Conservation (phyloP, 106 monocot genomes). For the Dendrobium nobile region DNA sequence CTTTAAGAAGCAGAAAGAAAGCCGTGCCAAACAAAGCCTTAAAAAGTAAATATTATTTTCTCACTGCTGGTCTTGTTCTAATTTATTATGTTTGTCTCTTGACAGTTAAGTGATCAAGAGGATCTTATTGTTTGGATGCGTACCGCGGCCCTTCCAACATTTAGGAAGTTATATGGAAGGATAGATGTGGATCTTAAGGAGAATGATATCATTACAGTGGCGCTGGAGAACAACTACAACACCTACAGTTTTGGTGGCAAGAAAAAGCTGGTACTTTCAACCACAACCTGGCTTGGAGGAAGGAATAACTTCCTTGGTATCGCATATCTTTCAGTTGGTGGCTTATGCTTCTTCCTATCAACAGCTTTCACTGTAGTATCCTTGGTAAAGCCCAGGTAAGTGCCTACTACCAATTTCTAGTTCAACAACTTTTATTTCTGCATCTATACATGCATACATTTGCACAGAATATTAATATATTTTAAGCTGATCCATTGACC, state of each 20-base stretch:
- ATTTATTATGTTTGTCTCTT: background rate
- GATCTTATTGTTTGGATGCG: conserved; percentile 75
- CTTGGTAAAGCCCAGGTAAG: conserved; percentile 50
- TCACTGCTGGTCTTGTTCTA: too few relatives aligned
- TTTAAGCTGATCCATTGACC: too few relatives aligned
- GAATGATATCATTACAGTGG: conserved; percentile 40
- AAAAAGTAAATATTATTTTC: too few relatives aligned
- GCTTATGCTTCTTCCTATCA: conserved; percentile 46
- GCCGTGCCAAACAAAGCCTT: too few relatives aligned
- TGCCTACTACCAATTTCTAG: background rate
- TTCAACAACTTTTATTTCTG: too few relatives aligned
- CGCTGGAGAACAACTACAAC: conserved; percentile 48
- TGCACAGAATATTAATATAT: too few relatives aligned
- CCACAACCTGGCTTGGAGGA: conserved; percentile 61
- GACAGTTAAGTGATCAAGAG: conserved; percentile 52
- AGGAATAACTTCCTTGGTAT: conserved; percentile 59
- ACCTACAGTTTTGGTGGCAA: conserved; percentile 58
- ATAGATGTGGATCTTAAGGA: conserved; percentile 47
- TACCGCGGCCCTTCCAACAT: conserved; percentile 60
- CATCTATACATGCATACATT: too few relatives aligned
- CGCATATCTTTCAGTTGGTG: conserved; percentile 50
- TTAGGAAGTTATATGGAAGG: conserved; percentile 58
- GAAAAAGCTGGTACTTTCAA: conserved; percentile 58
- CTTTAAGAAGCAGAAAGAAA: too few relatives aligned
- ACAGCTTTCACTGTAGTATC: conserved; percentile 35